These are phyloP conservation scores for Spathaspora sp. DNA, from an alignment of 1,139 yeast genomes.

Conservation along the genomic window DNA sequence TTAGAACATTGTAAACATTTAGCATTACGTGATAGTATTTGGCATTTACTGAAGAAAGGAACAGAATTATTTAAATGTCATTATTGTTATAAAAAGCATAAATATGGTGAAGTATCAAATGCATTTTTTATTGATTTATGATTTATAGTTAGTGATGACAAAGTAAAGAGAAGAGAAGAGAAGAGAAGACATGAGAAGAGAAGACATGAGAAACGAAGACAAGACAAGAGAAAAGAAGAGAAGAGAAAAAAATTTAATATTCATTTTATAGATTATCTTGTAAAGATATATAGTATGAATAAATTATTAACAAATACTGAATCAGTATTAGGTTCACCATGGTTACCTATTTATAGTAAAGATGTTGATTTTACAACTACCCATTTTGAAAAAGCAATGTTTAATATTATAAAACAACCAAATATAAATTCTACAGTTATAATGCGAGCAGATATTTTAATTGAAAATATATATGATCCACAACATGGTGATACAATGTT, in stretches of 20 bases:
- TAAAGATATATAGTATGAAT: not conserved
- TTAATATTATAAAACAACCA: conserved; percentile 79
- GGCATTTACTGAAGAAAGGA: conserved; percentile 46
- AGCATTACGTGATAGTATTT: conserved; percentile 44
- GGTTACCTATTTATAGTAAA: conserved; percentile 60
- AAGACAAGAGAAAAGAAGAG: not conserved
- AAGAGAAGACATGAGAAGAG: too few relatives aligned
- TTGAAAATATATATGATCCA: conserved; percentile 49
- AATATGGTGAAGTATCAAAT: conserved; percentile 40
- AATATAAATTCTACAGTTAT: conserved; percentile 91
- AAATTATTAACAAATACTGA: conserved; percentile 8
- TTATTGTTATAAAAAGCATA: conserved; percentile 50
- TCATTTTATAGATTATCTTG: not conserved
- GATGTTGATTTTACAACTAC: conserved; percentile 42
- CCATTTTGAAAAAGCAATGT: conserved; percentile 77
- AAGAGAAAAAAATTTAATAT: not conserved
- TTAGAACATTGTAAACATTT: conserved; percentile 45
- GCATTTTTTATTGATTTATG: conserved; percentile 43
- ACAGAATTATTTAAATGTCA: conserved; percentile 47
- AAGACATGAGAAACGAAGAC: conserved; percentile 1
- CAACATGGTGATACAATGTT: conserved; percentile 33
- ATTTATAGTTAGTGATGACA: too few relatives aligned
- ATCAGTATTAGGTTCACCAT: conserved; percentile 60
- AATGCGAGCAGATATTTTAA: conserved; percentile 79
- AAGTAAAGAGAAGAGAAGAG: not conserved